Evolutionary conservation across 2,329 filamentous ascomycete species (phyloP).

Genomic region (Xylaria sp.): DNA sequence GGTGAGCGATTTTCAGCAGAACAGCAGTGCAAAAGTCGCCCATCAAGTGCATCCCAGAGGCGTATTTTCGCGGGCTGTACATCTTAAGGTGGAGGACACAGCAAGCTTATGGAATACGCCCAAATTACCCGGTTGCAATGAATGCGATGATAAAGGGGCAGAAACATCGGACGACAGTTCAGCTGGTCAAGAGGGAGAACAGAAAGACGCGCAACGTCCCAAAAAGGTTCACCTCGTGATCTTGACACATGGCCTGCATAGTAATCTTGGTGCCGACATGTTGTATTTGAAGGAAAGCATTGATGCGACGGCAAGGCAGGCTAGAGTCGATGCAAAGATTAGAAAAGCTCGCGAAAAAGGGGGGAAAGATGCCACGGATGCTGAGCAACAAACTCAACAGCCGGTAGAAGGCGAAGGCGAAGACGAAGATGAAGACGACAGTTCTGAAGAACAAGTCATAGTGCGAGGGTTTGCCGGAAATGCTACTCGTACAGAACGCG

Average conservation of each 20-base stretch:
- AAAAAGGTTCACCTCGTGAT: slow-evolving; percentile 88
- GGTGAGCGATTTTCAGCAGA: slow-evolving; percentile 70
- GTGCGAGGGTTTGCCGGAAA: slow-evolving; percentile 89
- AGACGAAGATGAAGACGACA: slow-evolving; percentile 33
- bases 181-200: slow-evolving; percentile 18
- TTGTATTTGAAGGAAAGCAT: slow-evolving; percentile 96
- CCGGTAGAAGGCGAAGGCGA: slow-evolving; percentile 10
- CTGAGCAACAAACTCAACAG: slow-evolving; percentile 3
- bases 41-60: slow-evolving; percentile 64
- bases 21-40: slow-evolving; percentile 50
- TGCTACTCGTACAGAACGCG: slow-evolving; percentile 82
- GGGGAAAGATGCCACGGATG: slow-evolving; percentile 25
- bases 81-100: slow-evolving; percentile 79
- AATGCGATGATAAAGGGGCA: slow-evolving; percentile 32
- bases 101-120: slow-evolving; percentile 91
- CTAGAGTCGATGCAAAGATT: slow-evolving; percentile 61
- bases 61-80: slow-evolving; percentile 77
- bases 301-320: slow-evolving; percentile 72
- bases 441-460: slow-evolving; percentile 79
- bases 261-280: slow-evolving; percentile 95
- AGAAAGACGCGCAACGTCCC: slow-evolving; percentile 42
- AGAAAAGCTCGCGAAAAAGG: slow-evolving; percentile 50
- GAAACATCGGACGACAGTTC: slow-evolving; percentile 27
- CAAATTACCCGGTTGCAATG: slow-evolving; percentile 62
- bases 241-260: slow-evolving; percentile 89